Evolutionary conservation across 2,329 filamentous ascomycete genomes (phyloP).

Genomic region (Microcyclospora pomicola): DNA sequence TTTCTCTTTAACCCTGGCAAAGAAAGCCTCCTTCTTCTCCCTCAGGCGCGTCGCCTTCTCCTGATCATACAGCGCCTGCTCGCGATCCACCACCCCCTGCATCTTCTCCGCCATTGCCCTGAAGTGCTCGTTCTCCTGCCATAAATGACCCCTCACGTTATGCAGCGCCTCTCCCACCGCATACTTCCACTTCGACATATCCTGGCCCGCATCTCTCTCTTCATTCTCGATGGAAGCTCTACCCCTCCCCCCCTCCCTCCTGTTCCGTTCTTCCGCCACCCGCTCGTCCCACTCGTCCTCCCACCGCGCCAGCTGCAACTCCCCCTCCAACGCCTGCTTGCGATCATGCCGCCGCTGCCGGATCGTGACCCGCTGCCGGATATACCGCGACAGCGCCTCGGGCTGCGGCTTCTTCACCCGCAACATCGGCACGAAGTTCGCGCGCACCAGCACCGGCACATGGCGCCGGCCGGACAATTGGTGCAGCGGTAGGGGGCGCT

Average conservation of each 20-base stretch:
- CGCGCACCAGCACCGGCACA: constrained; percentile 45
- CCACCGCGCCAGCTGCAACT: constrained; percentile 24
- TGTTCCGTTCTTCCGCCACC: constrained; percentile 12
- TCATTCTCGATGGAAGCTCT: constrained; percentile 1
- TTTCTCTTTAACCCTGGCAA: not conserved
- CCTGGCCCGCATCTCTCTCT: constrained; percentile 1
- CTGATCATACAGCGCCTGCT: constrained; percentile 30
- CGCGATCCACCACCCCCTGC: constrained; percentile 34
- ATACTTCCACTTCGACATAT: constrained; percentile 17
- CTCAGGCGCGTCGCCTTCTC: constrained; percentile 18
- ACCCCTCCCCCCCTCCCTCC: constrained; percentile 3
- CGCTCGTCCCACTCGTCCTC: constrained; percentile 38
- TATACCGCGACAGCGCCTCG: constrained; percentile 40
- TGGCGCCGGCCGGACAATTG: constrained; percentile 38
- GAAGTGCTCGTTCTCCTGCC: constrained; percentile 19
- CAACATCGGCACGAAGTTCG: constrained; percentile 48
- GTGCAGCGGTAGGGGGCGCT: constrained; percentile 16
- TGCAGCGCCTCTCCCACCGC: constrained; percentile 27
- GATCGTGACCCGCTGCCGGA: constrained; percentile 38
- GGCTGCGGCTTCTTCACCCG: constrained; percentile 55
- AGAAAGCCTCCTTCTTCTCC: not conserved
- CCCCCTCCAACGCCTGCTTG: constrained; percentile 29
- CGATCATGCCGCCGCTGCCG: constrained; percentile 31
- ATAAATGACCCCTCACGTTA: constrained; percentile 11
- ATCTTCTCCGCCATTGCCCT: constrained; percentile 26